Evolutionary conservation across 495 filamentous ascomycete species (phyloP).

Genomic region (Sordaria brevicollis): DNA sequence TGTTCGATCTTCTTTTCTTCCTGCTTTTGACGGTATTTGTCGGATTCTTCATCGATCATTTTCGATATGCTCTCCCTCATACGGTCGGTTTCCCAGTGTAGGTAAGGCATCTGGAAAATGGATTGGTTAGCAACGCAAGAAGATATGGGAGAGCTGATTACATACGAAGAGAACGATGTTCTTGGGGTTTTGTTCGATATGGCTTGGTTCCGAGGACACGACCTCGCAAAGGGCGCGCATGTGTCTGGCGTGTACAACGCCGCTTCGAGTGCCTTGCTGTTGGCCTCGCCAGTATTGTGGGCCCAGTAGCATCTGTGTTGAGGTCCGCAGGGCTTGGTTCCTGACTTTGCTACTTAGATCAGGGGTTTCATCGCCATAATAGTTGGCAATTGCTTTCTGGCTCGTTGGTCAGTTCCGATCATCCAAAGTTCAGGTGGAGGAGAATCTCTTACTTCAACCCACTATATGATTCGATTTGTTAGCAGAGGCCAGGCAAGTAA

Average conservation of each 20-base stretch:
- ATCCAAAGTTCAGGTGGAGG: no score
- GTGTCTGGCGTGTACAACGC: constrained; percentile 25
- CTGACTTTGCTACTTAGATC: background rate
- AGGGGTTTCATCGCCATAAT: constrained; percentile 7
- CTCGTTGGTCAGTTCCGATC: no score
- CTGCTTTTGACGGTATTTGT: background rate
- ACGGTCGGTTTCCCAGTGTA: constrained; percentile 54
- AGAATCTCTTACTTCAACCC: constrained; percentile 16
- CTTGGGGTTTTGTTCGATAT: constrained; percentile 14
- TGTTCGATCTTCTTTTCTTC: background rate
- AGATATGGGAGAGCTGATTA: background rate
- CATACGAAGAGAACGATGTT: constrained; percentile 32
- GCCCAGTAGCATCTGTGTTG: constrained; percentile 14
- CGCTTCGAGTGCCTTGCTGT: constrained; percentile 14
- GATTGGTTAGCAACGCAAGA: background rate
- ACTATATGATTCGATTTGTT: no score
- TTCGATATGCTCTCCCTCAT: constrained; percentile 24
- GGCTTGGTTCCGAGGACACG: constrained; percentile 10
- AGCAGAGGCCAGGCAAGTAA: constrained; percentile 1
- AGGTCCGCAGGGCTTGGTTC: background rate
- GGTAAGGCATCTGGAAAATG: constrained; percentile 47
- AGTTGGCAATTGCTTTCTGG: constrained; percentile 13
- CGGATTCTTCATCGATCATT: constrained; percentile 4
- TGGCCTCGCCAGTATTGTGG: constrained; percentile 23
- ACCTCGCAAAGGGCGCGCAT: constrained; percentile 26